phyloP scores from a whole-genome alignment of 768 basidiomycete genomes.

The Psilocybe sp. region DNA sequence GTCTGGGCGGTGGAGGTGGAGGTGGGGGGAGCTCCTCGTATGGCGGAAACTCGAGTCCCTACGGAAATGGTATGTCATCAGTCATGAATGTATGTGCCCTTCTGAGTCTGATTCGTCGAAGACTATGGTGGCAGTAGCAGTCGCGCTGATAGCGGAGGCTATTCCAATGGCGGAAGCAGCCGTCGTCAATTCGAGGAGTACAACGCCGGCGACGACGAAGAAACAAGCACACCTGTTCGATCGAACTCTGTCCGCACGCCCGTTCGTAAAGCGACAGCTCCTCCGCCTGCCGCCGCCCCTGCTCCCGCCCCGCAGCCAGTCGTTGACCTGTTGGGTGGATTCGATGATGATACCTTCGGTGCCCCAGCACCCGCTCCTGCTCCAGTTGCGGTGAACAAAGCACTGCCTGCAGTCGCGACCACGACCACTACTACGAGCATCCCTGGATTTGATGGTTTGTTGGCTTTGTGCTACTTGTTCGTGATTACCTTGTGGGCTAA shows the following conservation, averaged over 20 bases:
- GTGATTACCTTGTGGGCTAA: neutral
- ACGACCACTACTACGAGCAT: conserved; percentile 17
- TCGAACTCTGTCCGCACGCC: conserved; percentile 34
- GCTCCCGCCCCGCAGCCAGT: conserved; percentile 42
- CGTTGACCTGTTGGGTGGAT: conserved; percentile 75
- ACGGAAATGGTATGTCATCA: conserved; percentile 21
- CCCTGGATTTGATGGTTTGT: conserved; percentile 41
- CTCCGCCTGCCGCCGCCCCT: conserved; percentile 31
- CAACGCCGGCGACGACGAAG: conserved; percentile 92
- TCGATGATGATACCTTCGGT: conserved; percentile 65
- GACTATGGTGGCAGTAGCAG: conserved; percentile 30
- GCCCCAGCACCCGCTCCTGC: conserved; percentile 28
- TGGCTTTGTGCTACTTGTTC: neutral
- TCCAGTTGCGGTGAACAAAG: conserved; percentile 42
- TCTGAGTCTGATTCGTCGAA: neutral
- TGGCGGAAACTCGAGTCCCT: conserved; percentile 23
- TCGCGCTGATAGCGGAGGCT: conserved; percentile 39
- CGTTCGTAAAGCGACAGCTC: conserved; percentile 33
- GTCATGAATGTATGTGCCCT: neutral
- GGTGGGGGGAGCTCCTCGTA: conserved; percentile 16
- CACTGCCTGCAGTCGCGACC: conserved; percentile 42
- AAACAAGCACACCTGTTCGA: conserved; percentile 27
- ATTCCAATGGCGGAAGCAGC: conserved; percentile 53
- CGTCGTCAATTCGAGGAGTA: conserved; percentile 83
- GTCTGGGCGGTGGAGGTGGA: conserved; percentile 27